Base-by-base conservation (phyloP, 2,329 filamentous ascomycete species). In the Fusarium papillatum region DNA sequence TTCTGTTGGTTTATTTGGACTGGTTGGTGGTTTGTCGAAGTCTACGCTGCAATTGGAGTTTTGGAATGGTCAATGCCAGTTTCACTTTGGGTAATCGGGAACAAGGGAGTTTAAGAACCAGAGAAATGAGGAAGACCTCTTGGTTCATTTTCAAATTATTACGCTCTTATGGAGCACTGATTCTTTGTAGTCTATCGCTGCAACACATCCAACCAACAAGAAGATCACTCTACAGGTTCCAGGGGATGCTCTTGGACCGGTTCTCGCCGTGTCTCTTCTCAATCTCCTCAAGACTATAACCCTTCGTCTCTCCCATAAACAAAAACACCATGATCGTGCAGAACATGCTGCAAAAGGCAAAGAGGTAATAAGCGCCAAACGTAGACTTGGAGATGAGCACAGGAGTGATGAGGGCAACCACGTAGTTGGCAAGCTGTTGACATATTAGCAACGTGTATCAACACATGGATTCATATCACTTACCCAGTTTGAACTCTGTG, bases 401-500 rank as follows among this genome's bases (percentile, higher is more conserved):
- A 0, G 86, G 86, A 0, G 86, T 88, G 1, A 85, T 82, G 5
- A 88, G 81, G 0, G 87, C 87, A 1, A 88, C 85, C 3, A 87
- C 66, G 39, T 85, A 88, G 46, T 88, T 88, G 19, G 84, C 81
- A 26, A 85, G 66, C 85, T 85, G 16, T 7, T 39, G 2, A 1
- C 7, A 14, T 6, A 11, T 72, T 26, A 26, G 26, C 26, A 29
- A 29, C 29, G 29, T 29, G 29, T 29, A 29, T 29, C 29, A 29
- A 29, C 29, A 29, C 29, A 29, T 29, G 29, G 29, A 29, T 29
- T 29, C 7, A 29, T 29, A 29, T 29, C 29, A 29, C 81, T 70
- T 57, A 86, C 84, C 85, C 89, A 91, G 60, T 90, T 90, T 19
- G 86, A 84, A 5, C 88, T 87, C 68, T 90, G 87, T 1, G 88